Evolutionary conservation across 805 yeast species (phyloP).

Genomic region (Kazachstania kunashirensis): DNA sequence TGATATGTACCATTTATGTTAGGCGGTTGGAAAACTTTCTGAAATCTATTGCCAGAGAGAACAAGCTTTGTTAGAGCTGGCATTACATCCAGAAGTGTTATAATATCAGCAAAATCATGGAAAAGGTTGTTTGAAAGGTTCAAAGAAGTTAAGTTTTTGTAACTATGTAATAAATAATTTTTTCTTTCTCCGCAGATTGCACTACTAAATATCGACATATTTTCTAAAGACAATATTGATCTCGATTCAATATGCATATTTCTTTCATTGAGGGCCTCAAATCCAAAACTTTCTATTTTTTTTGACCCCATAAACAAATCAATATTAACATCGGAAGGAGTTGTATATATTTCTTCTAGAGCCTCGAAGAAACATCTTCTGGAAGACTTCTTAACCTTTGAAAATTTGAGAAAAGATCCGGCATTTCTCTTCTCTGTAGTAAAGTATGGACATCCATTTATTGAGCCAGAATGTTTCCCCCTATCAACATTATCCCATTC

Average conservation of each 20-base stretch:
- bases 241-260: slow-evolving; percentile 41
- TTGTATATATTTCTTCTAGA: slow-evolving; percentile 39
- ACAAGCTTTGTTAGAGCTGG: slow-evolving; percentile 11
- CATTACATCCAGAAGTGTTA: slow-evolving; percentile 26
- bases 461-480: slow-evolving; percentile 65
- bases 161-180: neutral
- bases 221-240: slow-evolving; percentile 38
- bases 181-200: neutral
- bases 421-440: slow-evolving; percentile 11
- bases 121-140: slow-evolving; percentile 57
- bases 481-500: slow-evolving; percentile 72
- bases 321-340: slow-evolving; percentile 22
- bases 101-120: slow-evolving; percentile 32
- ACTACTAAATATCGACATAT: neutral
- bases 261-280: slow-evolving; percentile 42
- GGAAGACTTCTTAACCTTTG: slow-evolving; percentile 22
- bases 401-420: slow-evolving; percentile 20
- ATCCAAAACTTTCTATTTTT: slow-evolving; percentile 53
- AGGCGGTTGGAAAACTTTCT: neutral
- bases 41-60: slow-evolving; percentile 15
- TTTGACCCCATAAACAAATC: slow-evolving; percentile 46
- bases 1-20: slow-evolving; percentile 1
- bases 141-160: slow-evolving; percentile 30
- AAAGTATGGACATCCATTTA: slow-evolving; percentile 51
- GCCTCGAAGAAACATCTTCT: slow-evolving; percentile 37